Evolutionary conservation across 192 early-diverging fungal species (phyloP).

Genomic region (Backusella tarrabulga): DNA sequence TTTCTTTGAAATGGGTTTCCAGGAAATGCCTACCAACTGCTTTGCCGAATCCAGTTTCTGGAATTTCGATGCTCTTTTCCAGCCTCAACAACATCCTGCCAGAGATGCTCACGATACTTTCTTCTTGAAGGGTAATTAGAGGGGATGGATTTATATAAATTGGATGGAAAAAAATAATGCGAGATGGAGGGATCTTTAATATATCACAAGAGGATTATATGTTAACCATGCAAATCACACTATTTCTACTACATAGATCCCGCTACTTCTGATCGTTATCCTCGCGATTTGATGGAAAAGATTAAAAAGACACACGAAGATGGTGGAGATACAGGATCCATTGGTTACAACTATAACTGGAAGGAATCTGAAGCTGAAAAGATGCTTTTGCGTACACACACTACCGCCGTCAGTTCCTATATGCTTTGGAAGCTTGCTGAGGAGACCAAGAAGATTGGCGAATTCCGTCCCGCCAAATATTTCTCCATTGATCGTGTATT

Average conservation of each 20-base stretch:
- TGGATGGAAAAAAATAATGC: not conserved
- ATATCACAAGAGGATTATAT: not conserved
- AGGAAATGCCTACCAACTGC: slow-evolving; percentile 98
- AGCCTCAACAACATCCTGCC: slow-evolving; percentile 97
- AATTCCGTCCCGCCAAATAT: slow-evolving; percentile 94
- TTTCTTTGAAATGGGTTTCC: slow-evolving; percentile 99
- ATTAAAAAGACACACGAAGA: slow-evolving; percentile 91
- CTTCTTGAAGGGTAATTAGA: slow-evolving; percentile 58
- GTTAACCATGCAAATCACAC: not conserved
- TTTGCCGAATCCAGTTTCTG: slow-evolving; percentile 99
- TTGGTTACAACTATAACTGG: slow-evolving; percentile 95
- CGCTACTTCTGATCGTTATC: slow-evolving; percentile 71
- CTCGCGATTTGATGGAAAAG: slow-evolving; percentile 83
- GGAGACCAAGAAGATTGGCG: slow-evolving; percentile 54
- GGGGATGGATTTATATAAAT: not conserved
- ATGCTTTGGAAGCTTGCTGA: slow-evolving; percentile 95
- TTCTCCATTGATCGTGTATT: slow-evolving; percentile 99
- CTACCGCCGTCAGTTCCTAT: slow-evolving; percentile 88
- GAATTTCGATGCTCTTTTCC: slow-evolving; percentile 99
- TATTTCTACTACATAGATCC: slow-evolving; percentile 49
- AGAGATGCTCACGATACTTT: slow-evolving; percentile 86
- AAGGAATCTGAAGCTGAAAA: slow-evolving; percentile 89
- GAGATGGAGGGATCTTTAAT: not conserved
- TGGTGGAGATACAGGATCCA: slow-evolving; percentile 90
- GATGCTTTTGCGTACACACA: slow-evolving; percentile 94